These are phyloP conservation scores for Piedraia hortae DNA, from an alignment of 2,329 filamentous ascomycete species.

Conservation along the genomic window DNA sequence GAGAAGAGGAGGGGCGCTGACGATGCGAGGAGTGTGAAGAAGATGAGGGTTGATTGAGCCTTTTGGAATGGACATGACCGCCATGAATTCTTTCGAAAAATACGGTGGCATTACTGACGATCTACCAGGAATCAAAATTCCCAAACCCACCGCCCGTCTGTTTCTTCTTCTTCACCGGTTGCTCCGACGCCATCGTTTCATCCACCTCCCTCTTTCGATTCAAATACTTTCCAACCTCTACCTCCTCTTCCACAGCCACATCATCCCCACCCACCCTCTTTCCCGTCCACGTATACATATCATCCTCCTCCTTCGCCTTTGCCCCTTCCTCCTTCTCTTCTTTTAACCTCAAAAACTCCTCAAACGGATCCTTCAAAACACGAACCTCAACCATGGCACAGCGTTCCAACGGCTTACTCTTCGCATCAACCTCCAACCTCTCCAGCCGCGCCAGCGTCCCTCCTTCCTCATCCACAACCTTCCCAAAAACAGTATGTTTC, in stretches of 20 bases:
- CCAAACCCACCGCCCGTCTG: slow-evolving; percentile 50
- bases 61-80: no score
- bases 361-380: slow-evolving; percentile 82
- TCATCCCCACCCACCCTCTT: slow-evolving; percentile 54
- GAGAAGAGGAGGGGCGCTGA: slow-evolving; percentile 24
- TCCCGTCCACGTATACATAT: slow-evolving; percentile 83
- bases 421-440: slow-evolving; percentile 40
- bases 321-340: slow-evolving; percentile 28
- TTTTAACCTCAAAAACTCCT: slow-evolving; percentile 55
- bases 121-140: slow-evolving; percentile 77
- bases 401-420: slow-evolving; percentile 50
- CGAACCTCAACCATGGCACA: slow-evolving; percentile 60
- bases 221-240: slow-evolving; percentile 57
- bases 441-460: slow-evolving; percentile 46
- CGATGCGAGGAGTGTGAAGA: slow-evolving; percentile 14
- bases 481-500: slow-evolving; percentile 93
- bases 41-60: no score
- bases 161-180: slow-evolving; percentile 41
- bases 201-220: slow-evolving; percentile 30
- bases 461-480: slow-evolving; percentile 43
- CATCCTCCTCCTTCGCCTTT: slow-evolving; percentile 47
- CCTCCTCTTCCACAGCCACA: slow-evolving; percentile 22
- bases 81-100: no score
- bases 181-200: slow-evolving; percentile 20
- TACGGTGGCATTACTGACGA: no score